A percentile compares a stretch with the other conserved stretches of the same genome.
These are phyloP conservation scores for Abelmoschus esculentus DNA, from an alignment of 345 rosid species.

Conservation along the genomic window DNA sequence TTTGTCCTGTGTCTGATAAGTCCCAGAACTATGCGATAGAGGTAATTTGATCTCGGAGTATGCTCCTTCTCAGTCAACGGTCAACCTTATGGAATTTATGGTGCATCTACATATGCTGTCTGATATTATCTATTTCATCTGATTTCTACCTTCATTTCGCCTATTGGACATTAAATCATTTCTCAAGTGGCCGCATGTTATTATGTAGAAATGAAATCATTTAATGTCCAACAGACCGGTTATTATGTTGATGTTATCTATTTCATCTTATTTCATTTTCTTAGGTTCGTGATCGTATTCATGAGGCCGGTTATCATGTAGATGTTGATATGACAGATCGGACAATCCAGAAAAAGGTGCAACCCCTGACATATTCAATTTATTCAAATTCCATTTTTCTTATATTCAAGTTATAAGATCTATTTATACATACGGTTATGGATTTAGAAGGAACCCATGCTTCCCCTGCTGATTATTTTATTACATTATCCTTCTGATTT, in stretches of 20 bases:
- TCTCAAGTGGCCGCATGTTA: not conserved
- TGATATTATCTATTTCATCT: not conserved
- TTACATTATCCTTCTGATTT: too few species aligned
- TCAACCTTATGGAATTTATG: too few species aligned
- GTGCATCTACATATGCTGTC: not conserved
- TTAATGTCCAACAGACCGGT: too few species aligned
- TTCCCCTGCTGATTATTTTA: not conserved
- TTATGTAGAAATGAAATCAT: too few species aligned
- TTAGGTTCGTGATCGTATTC: constrained; percentile 60
- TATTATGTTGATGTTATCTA: too few species aligned
- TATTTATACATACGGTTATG: not conserved
- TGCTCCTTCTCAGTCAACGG: not conserved
- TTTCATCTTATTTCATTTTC: constrained; percentile 3
- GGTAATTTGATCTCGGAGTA: constrained; percentile 33
- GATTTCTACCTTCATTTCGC: not conserved
- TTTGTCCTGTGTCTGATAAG: constrained; percentile 90
- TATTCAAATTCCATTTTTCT: not conserved
- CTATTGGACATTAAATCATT: not conserved
- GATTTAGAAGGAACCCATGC: not conserved
- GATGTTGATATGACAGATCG: constrained; percentile 76
- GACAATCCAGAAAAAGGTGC: constrained; percentile 89
- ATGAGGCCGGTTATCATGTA: constrained; percentile 65
- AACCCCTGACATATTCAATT: not conserved
- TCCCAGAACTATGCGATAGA: constrained; percentile 53
- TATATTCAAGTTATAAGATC: not conserved